phyloP scores from a whole-genome alignment of 2,329 filamentous ascomycete genomes.

The Endocalyx cinctus region DNA sequence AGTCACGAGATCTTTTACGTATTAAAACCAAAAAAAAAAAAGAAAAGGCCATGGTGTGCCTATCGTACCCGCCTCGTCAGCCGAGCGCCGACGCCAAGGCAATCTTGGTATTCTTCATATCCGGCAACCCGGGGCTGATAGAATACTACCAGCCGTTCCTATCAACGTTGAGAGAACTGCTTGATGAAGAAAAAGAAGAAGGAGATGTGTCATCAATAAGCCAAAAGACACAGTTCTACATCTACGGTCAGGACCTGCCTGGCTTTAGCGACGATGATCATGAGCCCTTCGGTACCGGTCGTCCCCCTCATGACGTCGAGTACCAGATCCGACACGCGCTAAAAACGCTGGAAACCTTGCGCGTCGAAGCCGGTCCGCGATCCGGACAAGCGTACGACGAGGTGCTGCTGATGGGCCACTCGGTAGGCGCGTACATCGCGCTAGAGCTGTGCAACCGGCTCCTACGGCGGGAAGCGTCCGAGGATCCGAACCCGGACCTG shows the following conservation, averaged over 20 bases:
- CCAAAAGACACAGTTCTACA: constrained; percentile 39
- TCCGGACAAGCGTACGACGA: constrained; percentile 43
- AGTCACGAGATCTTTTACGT: too few relatives aligned
- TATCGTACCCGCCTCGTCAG: constrained; percentile 9
- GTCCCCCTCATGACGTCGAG: constrained; percentile 47
- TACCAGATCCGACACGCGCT: constrained; percentile 47
- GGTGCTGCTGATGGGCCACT: constrained; percentile 68
- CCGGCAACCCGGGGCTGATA: constrained; percentile 73
- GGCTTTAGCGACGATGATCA: constrained; percentile 55
- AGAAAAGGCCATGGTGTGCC: too few relatives aligned
- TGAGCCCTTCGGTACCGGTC: constrained; percentile 34
- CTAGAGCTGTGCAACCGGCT: constrained; percentile 63
- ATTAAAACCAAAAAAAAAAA: too few relatives aligned
- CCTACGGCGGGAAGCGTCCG: constrained; percentile 35
- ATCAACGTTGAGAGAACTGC: constrained; percentile 46
- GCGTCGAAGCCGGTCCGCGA: constrained; percentile 22
- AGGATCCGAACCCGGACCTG: too few relatives aligned
- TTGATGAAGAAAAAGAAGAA: too few relatives aligned
- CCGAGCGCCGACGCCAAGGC: too few relatives aligned
- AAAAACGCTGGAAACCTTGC: constrained; percentile 29
- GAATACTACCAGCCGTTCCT: constrained; percentile 70
- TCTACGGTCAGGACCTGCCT: constrained; percentile 54
- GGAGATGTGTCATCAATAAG: constrained; percentile 29
- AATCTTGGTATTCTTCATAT: constrained; percentile 66
- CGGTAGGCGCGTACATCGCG: constrained; percentile 67